Conservation (phyloP, 345 rosid genomes). For the Sisymbrium irio region DNA sequence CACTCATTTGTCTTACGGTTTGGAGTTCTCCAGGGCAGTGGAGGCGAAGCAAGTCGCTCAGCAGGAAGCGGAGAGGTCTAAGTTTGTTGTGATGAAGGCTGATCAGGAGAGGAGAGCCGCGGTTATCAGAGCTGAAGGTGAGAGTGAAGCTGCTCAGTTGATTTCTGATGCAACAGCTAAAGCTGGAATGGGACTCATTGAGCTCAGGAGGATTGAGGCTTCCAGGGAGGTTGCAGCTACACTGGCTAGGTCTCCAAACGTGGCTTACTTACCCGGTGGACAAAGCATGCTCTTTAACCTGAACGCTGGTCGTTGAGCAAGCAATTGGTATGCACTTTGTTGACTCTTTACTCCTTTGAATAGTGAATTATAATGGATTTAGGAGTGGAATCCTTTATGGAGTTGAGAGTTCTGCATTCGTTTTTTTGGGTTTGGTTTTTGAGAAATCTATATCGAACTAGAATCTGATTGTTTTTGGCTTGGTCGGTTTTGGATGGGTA, state of each 20-base stretch:
- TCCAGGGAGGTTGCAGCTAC: slow-evolving; percentile 90
- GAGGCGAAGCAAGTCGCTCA: slow-evolving; percentile 99
- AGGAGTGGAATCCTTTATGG: background rate
- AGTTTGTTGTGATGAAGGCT: slow-evolving; percentile 91
- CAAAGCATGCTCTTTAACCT: slow-evolving; percentile 74
- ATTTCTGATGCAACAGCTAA: slow-evolving; percentile 83
- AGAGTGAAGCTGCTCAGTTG: slow-evolving; percentile 89
- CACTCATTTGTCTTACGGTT: slow-evolving; percentile 88
- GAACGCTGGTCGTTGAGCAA: slow-evolving; percentile 43
- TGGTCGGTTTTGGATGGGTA: background rate
- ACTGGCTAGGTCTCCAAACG: slow-evolving; percentile 81
- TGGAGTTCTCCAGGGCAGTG: slow-evolving; percentile 91
- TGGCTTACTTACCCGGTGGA: slow-evolving; percentile 88
- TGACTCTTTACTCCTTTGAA: background rate
- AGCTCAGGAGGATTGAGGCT: slow-evolving; percentile 97
- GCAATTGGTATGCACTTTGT: slow-evolving; percentile 13
- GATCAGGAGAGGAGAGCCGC: slow-evolving; percentile 99
- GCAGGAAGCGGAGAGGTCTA: slow-evolving; percentile 97
- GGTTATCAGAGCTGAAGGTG: slow-evolving; percentile 94
- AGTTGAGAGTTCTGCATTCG: background rate
- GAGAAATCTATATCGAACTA: background rate
- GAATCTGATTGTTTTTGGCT: background rate
- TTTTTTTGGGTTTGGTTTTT: background rate
- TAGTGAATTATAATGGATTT: background rate
- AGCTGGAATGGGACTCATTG: slow-evolving; percentile 87